A percentile compares a stretch with the other conserved stretches of the same genome.
Conservation (phyloP, 805 yeast genomes). For the Yamadazyma paraphyllophila region DNA sequence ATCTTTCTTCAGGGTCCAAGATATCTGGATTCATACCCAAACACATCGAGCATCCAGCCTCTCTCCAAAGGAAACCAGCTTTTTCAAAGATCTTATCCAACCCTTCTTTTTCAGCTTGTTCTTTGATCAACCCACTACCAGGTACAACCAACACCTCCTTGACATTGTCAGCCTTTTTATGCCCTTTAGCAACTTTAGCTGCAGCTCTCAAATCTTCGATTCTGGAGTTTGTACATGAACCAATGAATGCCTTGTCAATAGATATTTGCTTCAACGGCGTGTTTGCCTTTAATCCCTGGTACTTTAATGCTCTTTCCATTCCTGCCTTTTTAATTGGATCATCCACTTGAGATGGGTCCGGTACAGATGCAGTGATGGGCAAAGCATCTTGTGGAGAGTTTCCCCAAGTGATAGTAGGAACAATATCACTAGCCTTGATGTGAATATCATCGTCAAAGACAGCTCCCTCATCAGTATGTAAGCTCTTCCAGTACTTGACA, state of each 20-base stretch:
- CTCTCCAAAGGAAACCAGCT: slow-evolving; percentile 99
- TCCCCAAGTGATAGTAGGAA: slow-evolving; percentile 99
- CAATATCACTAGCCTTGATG: slow-evolving; percentile 78
- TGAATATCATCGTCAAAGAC: slow-evolving; percentile 79
- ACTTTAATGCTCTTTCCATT: slow-evolving; percentile 86
- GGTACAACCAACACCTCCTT: slow-evolving; percentile 90
- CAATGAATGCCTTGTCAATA: slow-evolving; percentile 93
- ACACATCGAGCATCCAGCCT: slow-evolving; percentile 99
- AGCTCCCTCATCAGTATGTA: slow-evolving; percentile 88
- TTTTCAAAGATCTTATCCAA: slow-evolving; percentile 83
- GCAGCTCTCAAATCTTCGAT: slow-evolving; percentile 96
- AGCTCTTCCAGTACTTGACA: slow-evolving; percentile 82
- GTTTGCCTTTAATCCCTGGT: slow-evolving; percentile 88
- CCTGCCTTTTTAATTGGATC: slow-evolving; percentile 78
- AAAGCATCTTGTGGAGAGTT: slow-evolving; percentile 98
- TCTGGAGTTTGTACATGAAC: slow-evolving; percentile 97
- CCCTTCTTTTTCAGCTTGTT: slow-evolving; percentile 93
- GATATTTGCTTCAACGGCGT: slow-evolving; percentile 71
- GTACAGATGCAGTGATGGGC: slow-evolving; percentile 87
- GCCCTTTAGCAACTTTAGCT: slow-evolving; percentile 88
- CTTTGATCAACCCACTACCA: slow-evolving; percentile 93
- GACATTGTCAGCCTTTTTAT: slow-evolving; percentile 77
- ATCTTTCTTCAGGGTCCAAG: slow-evolving; percentile 89
- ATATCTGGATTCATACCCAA: slow-evolving; percentile 99
- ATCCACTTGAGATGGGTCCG: slow-evolving; percentile 73